These are phyloP conservation scores for Malania oleifera DNA, from an alignment of 164 flowering plant genomes.

Conservation along the genomic window DNA sequence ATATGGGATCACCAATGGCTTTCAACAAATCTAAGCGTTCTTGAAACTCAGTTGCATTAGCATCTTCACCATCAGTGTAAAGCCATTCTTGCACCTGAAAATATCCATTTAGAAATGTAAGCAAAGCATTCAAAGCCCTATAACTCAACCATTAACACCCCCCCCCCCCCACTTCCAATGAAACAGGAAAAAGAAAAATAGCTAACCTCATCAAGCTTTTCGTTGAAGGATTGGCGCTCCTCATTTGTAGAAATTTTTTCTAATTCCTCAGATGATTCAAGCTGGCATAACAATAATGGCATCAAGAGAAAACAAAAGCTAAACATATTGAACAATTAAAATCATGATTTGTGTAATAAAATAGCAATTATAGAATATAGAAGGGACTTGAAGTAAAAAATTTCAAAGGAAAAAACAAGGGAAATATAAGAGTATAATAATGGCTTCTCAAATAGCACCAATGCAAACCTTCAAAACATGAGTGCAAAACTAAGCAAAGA, in stretches of 20 bases:
- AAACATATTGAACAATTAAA: not conserved
- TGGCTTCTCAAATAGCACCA: too few relatives aligned
- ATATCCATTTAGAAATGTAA: too few relatives aligned
- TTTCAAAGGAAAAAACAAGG: not conserved
- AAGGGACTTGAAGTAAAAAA: not conserved
- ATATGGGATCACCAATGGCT: conserved; percentile 82
- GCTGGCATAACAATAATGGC: conserved; percentile 38
- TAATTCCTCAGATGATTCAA: conserved; percentile 65
- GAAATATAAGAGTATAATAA: not conserved
- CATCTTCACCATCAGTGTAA: conserved; percentile 97
- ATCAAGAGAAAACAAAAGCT: not conserved
- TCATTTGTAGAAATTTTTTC: conserved; percentile 53
- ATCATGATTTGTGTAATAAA: not conserved
- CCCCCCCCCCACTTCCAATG: not conserved
- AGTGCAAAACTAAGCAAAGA: too few relatives aligned
- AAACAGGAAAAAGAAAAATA: not conserved
- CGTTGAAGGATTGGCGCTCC: conserved; percentile 68
- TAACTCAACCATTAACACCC: not conserved
- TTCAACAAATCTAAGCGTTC: conserved; percentile 60
- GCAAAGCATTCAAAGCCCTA: too few relatives aligned
- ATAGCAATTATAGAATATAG: not conserved
- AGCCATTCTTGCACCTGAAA: conserved; percentile 95
- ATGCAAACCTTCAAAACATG: too few relatives aligned
- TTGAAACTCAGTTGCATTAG: conserved; percentile 70
- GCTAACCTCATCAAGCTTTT: conserved; percentile 84